phyloP scores from a whole-genome alignment of 441 rosid genomes.

The Gossypium lobatum region DNA sequence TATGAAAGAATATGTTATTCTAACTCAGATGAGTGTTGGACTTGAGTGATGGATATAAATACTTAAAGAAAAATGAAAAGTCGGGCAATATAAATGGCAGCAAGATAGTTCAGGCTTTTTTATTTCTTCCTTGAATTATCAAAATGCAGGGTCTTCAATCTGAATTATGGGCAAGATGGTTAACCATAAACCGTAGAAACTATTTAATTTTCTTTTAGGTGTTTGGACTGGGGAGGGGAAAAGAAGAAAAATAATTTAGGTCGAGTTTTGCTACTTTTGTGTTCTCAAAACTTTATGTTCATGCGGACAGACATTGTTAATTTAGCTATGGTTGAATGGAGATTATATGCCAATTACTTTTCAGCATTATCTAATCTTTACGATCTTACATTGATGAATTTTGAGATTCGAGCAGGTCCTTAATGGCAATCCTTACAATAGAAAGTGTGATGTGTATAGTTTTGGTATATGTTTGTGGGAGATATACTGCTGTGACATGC shows the following conservation, averaged over 20 bases:
- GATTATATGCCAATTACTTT: not conserved
- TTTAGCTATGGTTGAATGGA: constrained; percentile 1
- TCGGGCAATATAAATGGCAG: not conserved
- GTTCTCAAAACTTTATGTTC: not conserved
- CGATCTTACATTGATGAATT: not conserved
- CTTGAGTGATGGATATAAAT: not conserved
- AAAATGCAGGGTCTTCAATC: not conserved
- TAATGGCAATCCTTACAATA: constrained; percentile 59
- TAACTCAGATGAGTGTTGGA: not conserved
- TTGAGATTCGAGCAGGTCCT: constrained; percentile 38
- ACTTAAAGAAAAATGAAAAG: not conserved
- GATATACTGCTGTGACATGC: constrained; percentile 82
- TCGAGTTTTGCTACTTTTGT: not conserved
- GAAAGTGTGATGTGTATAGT: constrained; percentile 73
- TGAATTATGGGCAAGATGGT: not conserved
- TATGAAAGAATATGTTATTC: not conserved
- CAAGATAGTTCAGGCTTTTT: not conserved
- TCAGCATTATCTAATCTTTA: not conserved
- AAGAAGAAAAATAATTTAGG: not conserved
- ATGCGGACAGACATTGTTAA: not conserved
- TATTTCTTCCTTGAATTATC: not conserved
- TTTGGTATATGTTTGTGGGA: constrained; percentile 78
- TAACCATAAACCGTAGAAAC: not conserved
- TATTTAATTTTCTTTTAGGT: not conserved
- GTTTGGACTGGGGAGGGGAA: not conserved